Conservation (phyloP, 1,284 basidiomycete genomes). For the Trichosporon sp. region DNA sequence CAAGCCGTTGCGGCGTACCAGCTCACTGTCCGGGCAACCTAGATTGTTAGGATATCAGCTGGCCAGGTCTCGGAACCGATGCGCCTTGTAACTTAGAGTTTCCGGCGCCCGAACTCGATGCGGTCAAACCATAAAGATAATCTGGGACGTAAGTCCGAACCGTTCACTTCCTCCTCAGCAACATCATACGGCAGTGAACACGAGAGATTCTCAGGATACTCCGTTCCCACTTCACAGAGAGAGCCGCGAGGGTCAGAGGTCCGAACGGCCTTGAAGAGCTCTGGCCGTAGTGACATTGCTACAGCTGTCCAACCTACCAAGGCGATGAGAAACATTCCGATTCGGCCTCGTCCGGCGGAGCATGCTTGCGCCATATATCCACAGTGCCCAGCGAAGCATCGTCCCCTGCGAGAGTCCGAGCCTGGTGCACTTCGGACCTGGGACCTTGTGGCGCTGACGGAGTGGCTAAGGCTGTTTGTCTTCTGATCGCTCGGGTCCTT, state of each 20-base stretch:
- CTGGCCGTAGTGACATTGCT: background rate
- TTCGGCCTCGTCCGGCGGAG: background rate
- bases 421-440: background rate
- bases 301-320: background rate
- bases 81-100: too few relatives aligned
- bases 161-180: too few relatives aligned
- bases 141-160: too few relatives aligned
- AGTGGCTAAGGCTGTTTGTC: background rate
- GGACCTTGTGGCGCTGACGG: background rate
- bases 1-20: too few relatives aligned
- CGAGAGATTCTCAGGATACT: too few relatives aligned
- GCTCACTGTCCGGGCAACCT: too few relatives aligned
- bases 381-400: background rate
- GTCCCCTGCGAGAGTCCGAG: background rate
- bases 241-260: background rate
- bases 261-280: background rate
- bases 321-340: background rate
- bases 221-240: too few relatives aligned
- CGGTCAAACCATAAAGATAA: too few relatives aligned
- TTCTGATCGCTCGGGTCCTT: background rate
- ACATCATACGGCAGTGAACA: too few relatives aligned
- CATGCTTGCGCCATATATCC: background rate
- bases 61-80: too few relatives aligned
- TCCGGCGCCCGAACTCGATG: too few relatives aligned
- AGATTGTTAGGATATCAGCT: too few relatives aligned